Percentiles rank a stretch among this genome's conserved stretches.
Evolutionary conservation across 2,329 filamentous ascomycete species (phyloP).

Genomic region (Podosphaera xanthii): DNA sequence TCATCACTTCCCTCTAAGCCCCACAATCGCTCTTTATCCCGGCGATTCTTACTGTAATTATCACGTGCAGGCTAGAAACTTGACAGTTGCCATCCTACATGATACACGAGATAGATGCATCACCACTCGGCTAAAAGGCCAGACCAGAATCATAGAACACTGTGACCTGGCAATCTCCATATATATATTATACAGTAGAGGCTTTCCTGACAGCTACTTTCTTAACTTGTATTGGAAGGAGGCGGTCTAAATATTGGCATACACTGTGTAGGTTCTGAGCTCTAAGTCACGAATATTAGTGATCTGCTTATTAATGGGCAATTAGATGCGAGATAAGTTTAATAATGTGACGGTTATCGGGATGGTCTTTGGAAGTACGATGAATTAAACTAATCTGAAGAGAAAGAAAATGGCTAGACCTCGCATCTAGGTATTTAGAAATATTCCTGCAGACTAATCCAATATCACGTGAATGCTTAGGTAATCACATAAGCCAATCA

Average conservation of each 20-base stretch:
- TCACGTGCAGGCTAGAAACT: too few species aligned
- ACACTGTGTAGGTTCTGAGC: background rate
- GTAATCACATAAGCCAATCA: background rate
- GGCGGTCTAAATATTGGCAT: background rate
- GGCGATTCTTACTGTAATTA: too few species aligned
- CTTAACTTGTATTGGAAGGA: background rate
- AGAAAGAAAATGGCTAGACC: background rate
- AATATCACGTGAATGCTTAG: background rate
- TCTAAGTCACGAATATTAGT: background rate
- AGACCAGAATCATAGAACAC: too few species aligned
- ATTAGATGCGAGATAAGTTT: background rate
- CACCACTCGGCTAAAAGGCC: too few species aligned
- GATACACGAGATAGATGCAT: too few species aligned
- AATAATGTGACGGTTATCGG: background rate
- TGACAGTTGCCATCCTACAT: too few species aligned
- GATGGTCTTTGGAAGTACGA: background rate
- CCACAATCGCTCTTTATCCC: too few species aligned
- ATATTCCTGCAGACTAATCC: background rate
- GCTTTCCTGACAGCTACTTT: too few species aligned
- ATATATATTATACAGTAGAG: too few species aligned
- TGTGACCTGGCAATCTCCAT: too few species aligned
- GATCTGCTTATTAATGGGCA: background rate
- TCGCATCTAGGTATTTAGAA: background rate
- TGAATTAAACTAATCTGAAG: background rate
- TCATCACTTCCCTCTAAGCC: too few species aligned